A percentile compares a stretch with the other conserved stretches of the same genome.
phyloP scores from a whole-genome alignment of 768 basidiomycete genomes.

The Tremella yokohamensis region DNA sequence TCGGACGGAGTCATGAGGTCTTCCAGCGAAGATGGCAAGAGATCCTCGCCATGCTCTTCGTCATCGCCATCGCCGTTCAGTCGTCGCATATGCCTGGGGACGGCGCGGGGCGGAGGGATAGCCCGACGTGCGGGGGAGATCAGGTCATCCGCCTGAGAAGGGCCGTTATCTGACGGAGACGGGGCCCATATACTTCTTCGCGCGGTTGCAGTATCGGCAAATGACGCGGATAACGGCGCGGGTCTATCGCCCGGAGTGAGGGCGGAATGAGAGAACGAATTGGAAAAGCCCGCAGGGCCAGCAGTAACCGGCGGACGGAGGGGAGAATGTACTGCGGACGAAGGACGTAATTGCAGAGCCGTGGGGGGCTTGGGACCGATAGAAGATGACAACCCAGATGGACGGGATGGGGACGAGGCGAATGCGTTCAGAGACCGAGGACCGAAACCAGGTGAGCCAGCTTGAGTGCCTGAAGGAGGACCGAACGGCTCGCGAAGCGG shows the following conservation, averaged over 20 bases:
- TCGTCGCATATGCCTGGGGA: conserved; percentile 9
- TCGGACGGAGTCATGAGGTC: conserved; percentile 88
- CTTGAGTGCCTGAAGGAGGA: conserved; percentile 30
- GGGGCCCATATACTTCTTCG: conserved; percentile 3
- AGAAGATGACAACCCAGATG: conserved; percentile 51
- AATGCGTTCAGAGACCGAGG: conserved; percentile 25
- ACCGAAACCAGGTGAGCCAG: conserved; percentile 39
- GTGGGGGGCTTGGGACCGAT: conserved; percentile 51
- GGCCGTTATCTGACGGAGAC: conserved; percentile 13
- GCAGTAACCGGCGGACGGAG: conserved; percentile 35
- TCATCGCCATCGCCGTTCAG: conserved; percentile 59
- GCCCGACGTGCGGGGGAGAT: conserved; percentile 31
- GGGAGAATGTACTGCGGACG: conserved; percentile 22
- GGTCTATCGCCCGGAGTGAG: conserved; percentile 6
- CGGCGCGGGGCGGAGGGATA: conserved; percentile 14
- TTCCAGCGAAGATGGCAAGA: conserved; percentile 79
- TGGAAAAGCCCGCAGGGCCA: conserved; percentile 21
- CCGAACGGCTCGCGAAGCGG: conserved; percentile 44
- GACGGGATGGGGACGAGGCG: conserved; percentile 48
- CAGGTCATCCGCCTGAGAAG: conserved; percentile 28
- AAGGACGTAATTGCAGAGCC: conserved; percentile 26
- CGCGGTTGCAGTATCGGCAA: conserved; percentile 27
- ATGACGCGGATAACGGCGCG: conserved; percentile 40
- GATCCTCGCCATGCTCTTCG: conserved; percentile 61
- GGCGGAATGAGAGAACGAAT: conserved; percentile 36